These are phyloP conservation scores for Hevea brasiliensis DNA, from an alignment of 345 rosid genomes.

Conservation along the genomic window DNA sequence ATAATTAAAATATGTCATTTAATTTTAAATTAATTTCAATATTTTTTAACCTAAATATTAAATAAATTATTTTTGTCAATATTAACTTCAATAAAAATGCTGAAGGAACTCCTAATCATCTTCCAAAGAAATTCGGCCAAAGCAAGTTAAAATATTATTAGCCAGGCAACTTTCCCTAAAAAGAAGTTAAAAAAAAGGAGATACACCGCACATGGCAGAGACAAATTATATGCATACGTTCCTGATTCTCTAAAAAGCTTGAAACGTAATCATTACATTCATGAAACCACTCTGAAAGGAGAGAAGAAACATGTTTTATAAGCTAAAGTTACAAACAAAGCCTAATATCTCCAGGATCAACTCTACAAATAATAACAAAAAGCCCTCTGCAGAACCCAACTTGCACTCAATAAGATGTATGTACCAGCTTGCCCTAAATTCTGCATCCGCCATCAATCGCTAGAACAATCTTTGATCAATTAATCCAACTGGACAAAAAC, in stretches of 20 bases:
- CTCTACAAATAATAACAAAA: neutral
- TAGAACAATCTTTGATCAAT: neutral
- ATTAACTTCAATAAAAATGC: too few relatives aligned
- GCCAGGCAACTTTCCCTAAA: neutral
- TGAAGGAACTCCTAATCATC: too few relatives aligned
- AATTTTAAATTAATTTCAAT: too few relatives aligned
- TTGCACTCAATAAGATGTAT: neutral
- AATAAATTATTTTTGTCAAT: too few relatives aligned
- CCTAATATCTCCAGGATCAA: neutral
- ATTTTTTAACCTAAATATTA: too few relatives aligned
- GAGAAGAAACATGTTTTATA: neutral
- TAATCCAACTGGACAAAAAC: neutral
- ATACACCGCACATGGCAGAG: neutral
- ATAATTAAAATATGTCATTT: too few relatives aligned
- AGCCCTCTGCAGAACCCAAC: neutral
- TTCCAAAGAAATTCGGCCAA: too few relatives aligned
- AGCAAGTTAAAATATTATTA: neutral
- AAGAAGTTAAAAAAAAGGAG: too few relatives aligned
- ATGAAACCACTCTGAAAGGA: neutral
- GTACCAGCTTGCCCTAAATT: neutral
- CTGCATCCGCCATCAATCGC: neutral
- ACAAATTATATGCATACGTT: neutral
- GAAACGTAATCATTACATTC: neutral
- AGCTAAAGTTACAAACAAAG: neutral
- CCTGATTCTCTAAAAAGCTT: neutral